Evolutionary conservation across 768 basidiomycete genomes (phyloP), one percentile per base, ranked within the genome.

Genomic region (Collybiopsis luxurians): DNA sequence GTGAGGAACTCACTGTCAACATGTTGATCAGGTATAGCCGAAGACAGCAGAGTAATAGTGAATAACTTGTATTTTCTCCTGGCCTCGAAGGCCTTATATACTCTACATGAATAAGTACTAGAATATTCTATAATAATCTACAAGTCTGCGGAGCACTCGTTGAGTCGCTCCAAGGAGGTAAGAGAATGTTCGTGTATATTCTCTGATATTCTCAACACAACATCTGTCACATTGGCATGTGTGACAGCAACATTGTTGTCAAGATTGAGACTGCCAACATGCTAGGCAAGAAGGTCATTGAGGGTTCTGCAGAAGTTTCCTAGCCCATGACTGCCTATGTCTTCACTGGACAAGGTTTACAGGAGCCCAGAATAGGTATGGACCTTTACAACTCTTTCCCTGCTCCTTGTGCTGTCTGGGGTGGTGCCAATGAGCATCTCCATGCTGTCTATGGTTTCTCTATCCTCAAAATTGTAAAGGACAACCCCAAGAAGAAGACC

Each of bases 311-410:
- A 2, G 94, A 98, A 70, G 94, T 98, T 59, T 85, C 86, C 2
- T 96, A 99, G 69, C 87, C 95, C 2, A 80, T 83, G 17, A 96
- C 95, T 4, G 93, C 92, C 31, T 98, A 98, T 63, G 94, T 97
- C 63, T 98, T 98, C 80, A 98, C 96, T 40, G 96, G 96, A 28
- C 96, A 98, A 69, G 96, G 96, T 55, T 98, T 95, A 5, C 96
- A 98, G 69, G 96, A 98, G 72, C 87, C 88, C 44, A 94, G 96
- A 19, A 98, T 99, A 97, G 97, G 97, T 19, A 98, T 99, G 95
- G 95, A 98, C 62, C 83, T 99, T 2, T 99, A 98, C 81, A 89
- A 85, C 68, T 83, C 72, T 61, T 98, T 95, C 4, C 89, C 94
- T 44, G 94, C 95, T 21, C 97, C 97, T 54, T 90, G 91, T 60